These are phyloP conservation scores for Echium plantagineum DNA, from an alignment of 257 asterid species.

Conservation along the genomic window DNA sequence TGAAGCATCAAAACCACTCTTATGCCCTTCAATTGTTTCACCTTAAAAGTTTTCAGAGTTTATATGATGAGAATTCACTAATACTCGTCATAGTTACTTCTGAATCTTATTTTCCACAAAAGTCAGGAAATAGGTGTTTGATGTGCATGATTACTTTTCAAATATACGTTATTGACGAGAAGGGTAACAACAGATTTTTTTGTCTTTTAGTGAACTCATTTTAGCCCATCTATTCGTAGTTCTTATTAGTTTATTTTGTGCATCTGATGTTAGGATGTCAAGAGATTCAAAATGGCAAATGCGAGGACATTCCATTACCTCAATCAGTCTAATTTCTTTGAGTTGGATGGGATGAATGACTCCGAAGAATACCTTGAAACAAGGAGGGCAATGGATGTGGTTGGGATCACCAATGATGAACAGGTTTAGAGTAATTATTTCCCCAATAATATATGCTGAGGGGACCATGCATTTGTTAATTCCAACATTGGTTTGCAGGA, in stretches of 20 bases:
- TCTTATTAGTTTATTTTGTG: conserved; percentile 1
- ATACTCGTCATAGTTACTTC: too few species aligned
- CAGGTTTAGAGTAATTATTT: conserved; percentile 38
- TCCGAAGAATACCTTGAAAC: conserved; percentile 62
- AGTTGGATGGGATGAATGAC: conserved; percentile 64
- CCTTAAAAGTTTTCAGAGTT: too few species aligned
- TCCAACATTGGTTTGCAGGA: conserved; percentile 37
- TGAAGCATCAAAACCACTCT: too few species aligned
- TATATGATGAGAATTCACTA: too few species aligned
- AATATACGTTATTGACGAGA: too few species aligned
- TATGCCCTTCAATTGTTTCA: too few species aligned
- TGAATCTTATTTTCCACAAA: too few species aligned
- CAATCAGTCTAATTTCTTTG: conserved; percentile 63
- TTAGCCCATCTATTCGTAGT: background rate
- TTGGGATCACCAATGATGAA: conserved; percentile 67
- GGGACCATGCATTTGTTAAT: conserved; percentile 9
- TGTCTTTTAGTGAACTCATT: background rate
- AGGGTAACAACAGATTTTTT: background rate
- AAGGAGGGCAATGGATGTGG: conserved; percentile 79
- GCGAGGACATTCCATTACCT: conserved; percentile 67
- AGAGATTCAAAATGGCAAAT: conserved; percentile 61
- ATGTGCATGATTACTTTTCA: too few species aligned
- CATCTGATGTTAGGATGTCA: conserved; percentile 35
- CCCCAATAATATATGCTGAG: conserved; percentile 6
- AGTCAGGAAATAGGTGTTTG: too few species aligned